Evolutionary conservation across 257 asterid species (phyloP), one percentile per base, ranked within the genome.

Genomic region (Penstemon barbatus): DNA sequence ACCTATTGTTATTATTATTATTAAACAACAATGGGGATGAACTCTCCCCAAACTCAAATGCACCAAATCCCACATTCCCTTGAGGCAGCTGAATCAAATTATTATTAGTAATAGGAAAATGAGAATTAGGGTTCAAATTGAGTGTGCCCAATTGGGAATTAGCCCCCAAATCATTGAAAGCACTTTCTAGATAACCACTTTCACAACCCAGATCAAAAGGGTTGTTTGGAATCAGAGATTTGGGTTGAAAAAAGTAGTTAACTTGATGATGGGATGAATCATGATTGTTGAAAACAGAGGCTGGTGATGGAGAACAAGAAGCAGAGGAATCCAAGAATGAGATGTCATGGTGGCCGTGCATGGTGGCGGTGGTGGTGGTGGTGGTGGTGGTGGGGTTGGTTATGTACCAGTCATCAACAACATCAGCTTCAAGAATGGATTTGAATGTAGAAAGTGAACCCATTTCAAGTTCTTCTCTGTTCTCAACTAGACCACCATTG

Each of bases 291-390:
- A 90, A 87, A 65, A 86, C 82, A 2, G 91, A 81, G 10, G 84
- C 91, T 7, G 96, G 79, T 0, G 90, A 77, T 0, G 97, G 97
- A 1, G 99, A 89, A 65, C 96, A 87, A 9, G 97, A 85, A 0
- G 97, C 83, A 5, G 99, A 88, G 0, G 99, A 91, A 58, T 89
- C 96, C 42, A 85, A 75, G 69, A 86, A 87, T 0, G 89, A 69
- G 75, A 80, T 62, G 55, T 68, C 88, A 13, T 71, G 80, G 3
- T 58, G 81, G 66, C 64, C 76, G 55, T 89, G 90, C 87, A 85
- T 66, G 83, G 65, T 56, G 56, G 79, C 52, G 55, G 51, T 44
- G 60, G 50, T 38, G 83, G 65, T 53, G 56, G 78, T 48, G 55
- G 39, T 44, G 60, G 51, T 13, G 65, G 50, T 38, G 67, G 65